Evolutionary conservation across 176 grass and related monocot genomes (phyloP), one percentile per base, ranked within the genome.

Genomic region (Aegilops tauschii): DNA sequence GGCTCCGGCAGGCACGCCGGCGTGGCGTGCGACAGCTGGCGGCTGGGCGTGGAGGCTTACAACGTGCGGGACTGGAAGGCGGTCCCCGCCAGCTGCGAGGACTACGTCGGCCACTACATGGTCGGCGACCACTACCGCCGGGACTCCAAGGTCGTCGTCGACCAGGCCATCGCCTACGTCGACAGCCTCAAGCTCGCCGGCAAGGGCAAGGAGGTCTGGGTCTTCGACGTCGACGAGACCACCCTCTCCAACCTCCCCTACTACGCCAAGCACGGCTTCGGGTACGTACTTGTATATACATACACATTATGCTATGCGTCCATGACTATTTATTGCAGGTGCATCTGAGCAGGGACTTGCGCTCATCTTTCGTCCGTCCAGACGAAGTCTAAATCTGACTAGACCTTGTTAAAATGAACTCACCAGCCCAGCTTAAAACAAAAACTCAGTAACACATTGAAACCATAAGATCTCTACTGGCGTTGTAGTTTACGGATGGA

Each of bases 161-260:
- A 76, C 80, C 83, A 92, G 79, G 88, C 90, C 8, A 2, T 90
- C 83, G 83, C 85, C 18, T 90, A 93, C 83, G 83, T 77, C 79
- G 30, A 73, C 9, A 23, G 14, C 6, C 73, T 93, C 18, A 31
- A 61, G 58, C 65, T 93, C 37, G 76, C 52, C 20, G 83, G 74
- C 56, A 37, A 93, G n/a, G 88, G 88, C 62, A 93, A 75, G 76
- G 93, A 95, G 80, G 79, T 83, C 0, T 92, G 90, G 90, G 71
- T 95, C 10, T 95, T 95, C 18, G 93, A 95, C 80, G 47, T 93
- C 76, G 93, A 95, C 66, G 90, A 95, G 80, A 92, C 90, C 11
- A 63, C 80, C 0, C 83, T 95, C 50, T 93, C 88, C 45, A 95
- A 90, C 56, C 61, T 92, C 25, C 86, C 93, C 9, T 95, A 91